Conservation (phyloP, 176 grass and related monocot genomes). For the Elymus sibiricus region DNA sequence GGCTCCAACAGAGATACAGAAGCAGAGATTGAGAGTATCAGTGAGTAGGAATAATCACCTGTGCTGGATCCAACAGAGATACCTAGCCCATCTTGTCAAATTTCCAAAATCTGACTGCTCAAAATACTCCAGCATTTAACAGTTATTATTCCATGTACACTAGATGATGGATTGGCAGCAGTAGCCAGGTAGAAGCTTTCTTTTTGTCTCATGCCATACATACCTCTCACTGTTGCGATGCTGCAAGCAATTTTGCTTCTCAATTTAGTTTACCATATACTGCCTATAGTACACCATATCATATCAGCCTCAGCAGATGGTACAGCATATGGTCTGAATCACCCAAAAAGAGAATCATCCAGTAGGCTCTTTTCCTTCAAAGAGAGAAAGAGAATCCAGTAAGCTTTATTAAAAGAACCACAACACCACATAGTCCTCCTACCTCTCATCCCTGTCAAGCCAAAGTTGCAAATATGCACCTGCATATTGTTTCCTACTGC, state of each 20-base stretch:
- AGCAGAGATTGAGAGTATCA: background rate
- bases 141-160: constrained; percentile 20
- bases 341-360: constrained; percentile 41
- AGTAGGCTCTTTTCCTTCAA: background rate
- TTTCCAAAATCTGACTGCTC: constrained; percentile 4
- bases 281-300: constrained; percentile 45
- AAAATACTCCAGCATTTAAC: constrained; percentile 26
- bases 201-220: constrained; percentile 20
- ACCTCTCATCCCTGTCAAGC: constrained; percentile 41
- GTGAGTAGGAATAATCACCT: constrained; percentile 17
- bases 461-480: constrained; percentile 52
- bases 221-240: constrained; percentile 15
- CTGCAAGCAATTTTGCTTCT: constrained; percentile 17
- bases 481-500: constrained; percentile 42
- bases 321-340: constrained; percentile 42
- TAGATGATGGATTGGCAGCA: background rate
- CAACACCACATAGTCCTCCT: background rate
- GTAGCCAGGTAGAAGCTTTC: constrained; percentile 9
- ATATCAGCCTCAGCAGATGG: constrained; percentile 25
- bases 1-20: background rate
- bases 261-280: background rate
- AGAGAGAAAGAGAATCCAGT: constrained; percentile 35
- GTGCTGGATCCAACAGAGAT: background rate
- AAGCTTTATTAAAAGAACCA: constrained; percentile 64
- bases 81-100: constrained; percentile 30